Evolutionary conservation across 176 grass and related monocot genomes (phyloP).

Genomic region (Microstegium vimineum): DNA sequence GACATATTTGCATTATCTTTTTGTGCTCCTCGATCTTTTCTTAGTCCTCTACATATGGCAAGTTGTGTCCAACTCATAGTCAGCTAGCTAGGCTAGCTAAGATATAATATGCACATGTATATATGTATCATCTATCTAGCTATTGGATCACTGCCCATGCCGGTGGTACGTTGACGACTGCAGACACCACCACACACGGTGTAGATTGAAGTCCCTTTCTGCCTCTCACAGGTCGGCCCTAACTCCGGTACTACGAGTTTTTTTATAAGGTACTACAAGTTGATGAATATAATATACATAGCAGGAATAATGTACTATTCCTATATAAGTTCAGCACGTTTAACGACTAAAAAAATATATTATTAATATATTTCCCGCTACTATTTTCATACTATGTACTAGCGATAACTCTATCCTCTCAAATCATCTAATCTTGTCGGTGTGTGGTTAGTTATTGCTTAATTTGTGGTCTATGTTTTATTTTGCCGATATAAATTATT

Average conservation of each 20-base stretch:
- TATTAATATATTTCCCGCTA: background rate
- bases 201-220: constrained; percentile 41
- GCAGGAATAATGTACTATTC: background rate
- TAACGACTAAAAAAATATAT: background rate
- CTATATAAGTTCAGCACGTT: background rate
- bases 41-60: too few species aligned
- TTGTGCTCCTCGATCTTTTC: too few species aligned
- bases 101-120: too few species aligned
- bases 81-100: too few species aligned
- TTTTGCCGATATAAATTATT: background rate
- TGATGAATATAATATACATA: background rate
- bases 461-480: background rate
- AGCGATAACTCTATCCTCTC: background rate
- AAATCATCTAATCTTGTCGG: background rate
- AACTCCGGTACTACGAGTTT: background rate
- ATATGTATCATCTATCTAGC: background rate
- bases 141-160: constrained; percentile 35
- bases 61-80: too few species aligned
- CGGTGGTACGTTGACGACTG: background rate
- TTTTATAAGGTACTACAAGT: background rate
- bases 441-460: background rate
- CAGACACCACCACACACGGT: background rate
- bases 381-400: background rate
- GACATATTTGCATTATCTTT: too few species aligned
- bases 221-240: constrained; percentile 13